phyloP scores from a whole-genome alignment of 2,329 filamentous ascomycete genomes.

The Cladophialophora exuberans region DNA sequence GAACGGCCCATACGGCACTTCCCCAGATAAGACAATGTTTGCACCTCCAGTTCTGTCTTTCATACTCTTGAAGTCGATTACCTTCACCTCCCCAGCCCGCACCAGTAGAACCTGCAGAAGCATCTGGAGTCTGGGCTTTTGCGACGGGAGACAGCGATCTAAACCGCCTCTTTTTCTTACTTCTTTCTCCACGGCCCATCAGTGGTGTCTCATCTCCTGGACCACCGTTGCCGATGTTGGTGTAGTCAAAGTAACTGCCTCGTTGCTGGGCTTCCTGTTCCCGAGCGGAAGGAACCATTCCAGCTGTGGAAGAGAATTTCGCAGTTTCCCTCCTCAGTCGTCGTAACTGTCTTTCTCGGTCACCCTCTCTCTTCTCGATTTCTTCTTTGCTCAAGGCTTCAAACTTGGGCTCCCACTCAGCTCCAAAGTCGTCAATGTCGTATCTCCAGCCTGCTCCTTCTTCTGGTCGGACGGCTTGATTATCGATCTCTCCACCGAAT shows the following conservation, averaged over 20 bases:
- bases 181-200: conserved; percentile 88
- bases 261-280: conserved; percentile 65
- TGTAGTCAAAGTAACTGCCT: conserved; percentile 62
- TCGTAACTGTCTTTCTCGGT: conserved; percentile 87
- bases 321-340: conserved; percentile 88
- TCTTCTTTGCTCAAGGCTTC: conserved; percentile 88
- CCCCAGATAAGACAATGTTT: conserved; percentile 86
- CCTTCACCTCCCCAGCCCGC: conserved; percentile 71
- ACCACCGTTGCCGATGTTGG: conserved; percentile 42
- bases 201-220: conserved; percentile 64
- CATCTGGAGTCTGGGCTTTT: conserved; percentile 72
- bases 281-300: conserved; percentile 64
- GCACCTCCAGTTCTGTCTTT: conserved; percentile 85
- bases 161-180: conserved; percentile 93
- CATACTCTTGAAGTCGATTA: conserved; percentile 66
- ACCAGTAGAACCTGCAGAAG: conserved; percentile 54
- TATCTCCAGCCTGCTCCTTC: conserved; percentile 90
- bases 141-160: conserved; percentile 81
- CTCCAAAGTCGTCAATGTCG: conserved; percentile 84
- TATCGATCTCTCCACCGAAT: conserved; percentile 75
- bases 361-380: conserved; percentile 94
- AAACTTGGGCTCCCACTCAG: conserved; percentile 82
- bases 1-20: conserved; percentile 88
- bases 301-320: conserved; percentile 82
- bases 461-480: conserved; percentile 79